Base-by-base conservation (phyloP, 495 filamentous ascomycete species). In the Trichoderma asperelloides region DNA sequence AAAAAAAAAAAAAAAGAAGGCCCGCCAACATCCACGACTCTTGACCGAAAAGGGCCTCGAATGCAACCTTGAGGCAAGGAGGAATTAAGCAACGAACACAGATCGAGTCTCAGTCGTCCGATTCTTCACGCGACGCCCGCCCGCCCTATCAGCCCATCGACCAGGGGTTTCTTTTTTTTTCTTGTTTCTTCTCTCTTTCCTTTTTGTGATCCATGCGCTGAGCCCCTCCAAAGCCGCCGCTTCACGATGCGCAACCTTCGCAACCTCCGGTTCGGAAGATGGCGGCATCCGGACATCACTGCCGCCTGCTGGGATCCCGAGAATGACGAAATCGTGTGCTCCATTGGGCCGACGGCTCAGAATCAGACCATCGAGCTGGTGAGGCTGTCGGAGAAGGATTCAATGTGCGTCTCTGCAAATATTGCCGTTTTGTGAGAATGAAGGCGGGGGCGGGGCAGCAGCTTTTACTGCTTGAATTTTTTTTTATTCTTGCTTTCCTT, bases 241-340 rank as follows among this genome's bases (percentile, higher is more conserved):
- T 62, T 60, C 64, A 47, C 66, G 47, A 95, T 95, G 91, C 87
- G 91, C 72, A 95, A 95, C 76, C 79, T 93, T 65, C 88, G 84
- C 76, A 91, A 85, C 77, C 85, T 91, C 72, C 85, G 79, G 78
- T 84, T 86, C 80, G 78, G 82, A 78, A 65, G 80, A 78, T 84
- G 82, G 84, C 76, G 76, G 77, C 71, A 78, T 79, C 74, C 81
- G 64, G 75, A 78, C 68, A 78, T 93, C 69, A 89, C 89, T 66
- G 86, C 92, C 9, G 79, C 85, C 41, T 86, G 90, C 71, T 96
- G 91, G 91, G 91, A 94, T 76, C 84, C 84, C 60, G 79, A 85
- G 47, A 85, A 83, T 65, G 88, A 92, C 73, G 86, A 87, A 66
- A 71, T 92, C 40, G 78, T 96, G 67, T 90, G 88, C 75, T 86